Base-by-base conservation (phyloP, 2,329 filamentous ascomycete genomes). In the Fusarium miscanthi region DNA sequence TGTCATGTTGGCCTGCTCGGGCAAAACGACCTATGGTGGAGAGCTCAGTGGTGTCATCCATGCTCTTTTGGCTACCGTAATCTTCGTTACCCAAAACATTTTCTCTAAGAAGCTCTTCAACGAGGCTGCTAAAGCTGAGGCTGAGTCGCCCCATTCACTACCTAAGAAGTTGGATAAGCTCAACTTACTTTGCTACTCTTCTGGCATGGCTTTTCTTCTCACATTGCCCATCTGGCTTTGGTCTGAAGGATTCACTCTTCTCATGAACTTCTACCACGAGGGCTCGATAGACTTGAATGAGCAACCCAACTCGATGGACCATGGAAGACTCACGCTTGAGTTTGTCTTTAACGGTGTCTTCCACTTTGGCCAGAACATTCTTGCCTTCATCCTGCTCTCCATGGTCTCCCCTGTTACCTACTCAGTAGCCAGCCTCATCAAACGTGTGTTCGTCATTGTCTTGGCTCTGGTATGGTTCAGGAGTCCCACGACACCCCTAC, bases 71-170 rank as follows among this genome's bases (percentile, higher is more conserved):
- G 95, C 94, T n/a, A 94, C 96, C 12, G 85, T 98, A 62, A 92
- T 98, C 73, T 99, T 99, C 79, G 96, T 99, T 40, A 96, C 94
- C 0, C 96, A 99, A 80, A 99, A 99, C 80, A 99, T 99, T 63
- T 97, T 98, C 74, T 98, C 95, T 25, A 99, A 99, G 83, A 94
- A 94, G 74, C 90, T 99, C 14, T 99, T 99, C 86, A 99, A 98
- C 81, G 95, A 98, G 79, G 94, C 94, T 11, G 92, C 94, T 11
- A 91, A 91, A 65, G 93, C 94, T 5, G 95, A 98, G 82, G 90
- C 91, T 12, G 94, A 97, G 59, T 89, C 89, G 2, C 81, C 86
- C 11, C 86, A 88, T 2, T 83, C 86, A 17, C 88, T 88, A 61
- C 88, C 90, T 46, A 90, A 91, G 69, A 98, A 97, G 82, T 88